Percentiles rank a stretch among this genome's conserved stretches.
Evolutionary conservation across 805 yeast species (phyloP).

Genomic region (Hanseniaspora meyeri): DNA sequence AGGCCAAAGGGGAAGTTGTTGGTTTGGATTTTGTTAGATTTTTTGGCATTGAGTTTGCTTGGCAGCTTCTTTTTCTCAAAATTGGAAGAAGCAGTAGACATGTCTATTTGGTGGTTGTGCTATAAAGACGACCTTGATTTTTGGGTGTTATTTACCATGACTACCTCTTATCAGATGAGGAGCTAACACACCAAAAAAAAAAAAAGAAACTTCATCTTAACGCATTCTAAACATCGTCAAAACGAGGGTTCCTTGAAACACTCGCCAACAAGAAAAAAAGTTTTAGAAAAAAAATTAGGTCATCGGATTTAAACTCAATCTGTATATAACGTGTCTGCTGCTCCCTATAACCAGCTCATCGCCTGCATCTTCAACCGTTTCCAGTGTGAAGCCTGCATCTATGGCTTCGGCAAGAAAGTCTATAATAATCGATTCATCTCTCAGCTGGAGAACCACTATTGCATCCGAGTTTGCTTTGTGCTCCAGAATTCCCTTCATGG

Average conservation of each 20-base stretch:
- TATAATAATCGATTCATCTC: conserved; percentile 24
- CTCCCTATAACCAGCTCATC: background rate
- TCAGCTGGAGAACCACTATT: conserved; percentile 25
- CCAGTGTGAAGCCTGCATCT: conserved; percentile 16
- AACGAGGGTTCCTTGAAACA: background rate
- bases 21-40: background rate
- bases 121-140: too few relatives aligned
- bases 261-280: background rate
- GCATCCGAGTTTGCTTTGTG: conserved; percentile 12
- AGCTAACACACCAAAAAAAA: background rate
- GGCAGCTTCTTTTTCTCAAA: background rate
- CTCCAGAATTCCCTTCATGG: conserved; percentile 14
- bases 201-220: too few relatives aligned
- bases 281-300: too few relatives aligned
- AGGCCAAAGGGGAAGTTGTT: background rate
- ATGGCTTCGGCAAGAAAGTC: conserved; percentile 23
- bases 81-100: background rate
- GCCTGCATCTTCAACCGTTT: conserved; percentile 16
- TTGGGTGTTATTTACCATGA: too few relatives aligned
- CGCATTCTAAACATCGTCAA: too few relatives aligned
- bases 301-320: background rate
- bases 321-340: conserved; percentile 6
- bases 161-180: too few relatives aligned
- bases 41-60: background rate
- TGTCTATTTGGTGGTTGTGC: background rate